phyloP scores from a whole-genome alignment of 352 stramenopile species.

The Globisporangium orthogonon region DNA sequence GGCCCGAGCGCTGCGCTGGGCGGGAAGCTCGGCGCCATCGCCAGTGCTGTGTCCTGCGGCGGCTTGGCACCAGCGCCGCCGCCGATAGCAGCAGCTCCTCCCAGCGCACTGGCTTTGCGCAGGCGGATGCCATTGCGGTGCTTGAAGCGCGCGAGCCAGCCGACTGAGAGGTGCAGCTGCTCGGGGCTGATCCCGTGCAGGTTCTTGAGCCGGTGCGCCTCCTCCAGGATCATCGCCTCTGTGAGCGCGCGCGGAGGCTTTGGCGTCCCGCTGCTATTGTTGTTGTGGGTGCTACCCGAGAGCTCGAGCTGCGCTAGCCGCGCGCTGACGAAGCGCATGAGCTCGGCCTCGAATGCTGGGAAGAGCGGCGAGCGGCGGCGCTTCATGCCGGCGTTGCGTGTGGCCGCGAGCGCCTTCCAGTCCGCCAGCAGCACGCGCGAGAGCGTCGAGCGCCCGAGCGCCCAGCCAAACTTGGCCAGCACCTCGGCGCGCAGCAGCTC shows the following conservation, averaged over 20 bases:
- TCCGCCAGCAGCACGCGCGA: conserved; percentile 72
- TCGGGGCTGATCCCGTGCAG: conserved; percentile 56
- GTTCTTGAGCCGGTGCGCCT: conserved; percentile 64
- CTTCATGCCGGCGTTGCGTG: conserved; percentile 70
- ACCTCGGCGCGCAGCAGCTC: conserved; percentile 52
- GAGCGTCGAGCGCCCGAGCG: conserved; percentile 60
- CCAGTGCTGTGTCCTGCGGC: not conserved
- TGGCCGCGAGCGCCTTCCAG: conserved; percentile 46
- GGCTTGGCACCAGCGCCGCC: not conserved
- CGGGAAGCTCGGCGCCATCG: not conserved
- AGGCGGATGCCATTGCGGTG: conserved; percentile 64
- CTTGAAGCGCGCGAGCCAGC: conserved; percentile 69
- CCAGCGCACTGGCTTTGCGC: conserved; percentile 24
- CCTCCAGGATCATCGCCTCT: conserved; percentile 67
- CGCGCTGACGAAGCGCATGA: conserved; percentile 42
- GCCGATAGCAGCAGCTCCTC: conserved; percentile 10
- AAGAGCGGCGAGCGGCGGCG: conserved; percentile 64
- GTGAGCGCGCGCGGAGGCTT: conserved; percentile 21
- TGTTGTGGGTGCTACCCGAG: not conserved
- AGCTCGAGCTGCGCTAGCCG: conserved; percentile 13
- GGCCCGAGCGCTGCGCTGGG: conserved; percentile 9
- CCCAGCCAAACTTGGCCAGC: conserved; percentile 46
- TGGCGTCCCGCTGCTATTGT: not conserved
- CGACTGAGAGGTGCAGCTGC: conserved; percentile 64
- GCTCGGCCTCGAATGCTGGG: conserved; percentile 56